A percentile compares a stretch with the other conserved stretches of the same genome.
These are phyloP conservation scores for Neofusicoccum parvum DNA, from an alignment of 2,329 filamentous ascomycete genomes.

Conservation along the genomic window DNA sequence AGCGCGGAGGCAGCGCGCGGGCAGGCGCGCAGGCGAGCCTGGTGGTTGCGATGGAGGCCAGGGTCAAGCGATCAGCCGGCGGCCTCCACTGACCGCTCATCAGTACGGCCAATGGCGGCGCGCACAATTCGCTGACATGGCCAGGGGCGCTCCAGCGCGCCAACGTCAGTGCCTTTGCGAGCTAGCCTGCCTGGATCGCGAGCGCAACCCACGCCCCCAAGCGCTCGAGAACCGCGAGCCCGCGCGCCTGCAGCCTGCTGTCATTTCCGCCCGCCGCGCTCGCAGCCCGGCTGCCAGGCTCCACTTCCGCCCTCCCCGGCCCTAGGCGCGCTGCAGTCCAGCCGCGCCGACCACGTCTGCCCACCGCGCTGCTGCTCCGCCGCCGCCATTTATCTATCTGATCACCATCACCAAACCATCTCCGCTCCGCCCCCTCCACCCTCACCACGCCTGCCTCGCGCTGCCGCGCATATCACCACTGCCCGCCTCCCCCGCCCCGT, in stretches of 20 bases:
- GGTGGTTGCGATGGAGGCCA: neutral
- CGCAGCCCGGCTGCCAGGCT: neutral
- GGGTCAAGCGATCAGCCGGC: conserved; percentile 16
- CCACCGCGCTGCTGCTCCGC: neutral
- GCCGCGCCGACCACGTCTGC: conserved; percentile 9
- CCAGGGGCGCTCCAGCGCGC: conserved; percentile 3
- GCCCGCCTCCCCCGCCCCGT: neutral
- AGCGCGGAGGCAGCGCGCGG: neutral
- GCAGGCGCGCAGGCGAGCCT: neutral
- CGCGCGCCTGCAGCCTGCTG: neutral
- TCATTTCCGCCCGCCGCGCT: neutral
- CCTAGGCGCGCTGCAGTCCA: neutral
- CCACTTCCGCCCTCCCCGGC: conserved; percentile 9
- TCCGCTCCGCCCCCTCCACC: conserved; percentile 16
- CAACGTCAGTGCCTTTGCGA: conserved; percentile 18
- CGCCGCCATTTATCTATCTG: conserved; percentile 18
- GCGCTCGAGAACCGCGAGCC: neutral
- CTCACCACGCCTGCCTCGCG: neutral
- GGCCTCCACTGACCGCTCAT: conserved; percentile 9
- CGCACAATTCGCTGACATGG: neutral
- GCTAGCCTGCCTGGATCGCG: conserved; percentile 1
- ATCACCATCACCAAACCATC: conserved; percentile 22
- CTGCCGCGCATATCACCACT: neutral
- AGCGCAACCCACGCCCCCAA: neutral
- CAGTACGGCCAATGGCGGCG: neutral